Evolutionary conservation across 495 filamentous ascomycete species (phyloP).

Genomic region (Aspergillus avenaceus): DNA sequence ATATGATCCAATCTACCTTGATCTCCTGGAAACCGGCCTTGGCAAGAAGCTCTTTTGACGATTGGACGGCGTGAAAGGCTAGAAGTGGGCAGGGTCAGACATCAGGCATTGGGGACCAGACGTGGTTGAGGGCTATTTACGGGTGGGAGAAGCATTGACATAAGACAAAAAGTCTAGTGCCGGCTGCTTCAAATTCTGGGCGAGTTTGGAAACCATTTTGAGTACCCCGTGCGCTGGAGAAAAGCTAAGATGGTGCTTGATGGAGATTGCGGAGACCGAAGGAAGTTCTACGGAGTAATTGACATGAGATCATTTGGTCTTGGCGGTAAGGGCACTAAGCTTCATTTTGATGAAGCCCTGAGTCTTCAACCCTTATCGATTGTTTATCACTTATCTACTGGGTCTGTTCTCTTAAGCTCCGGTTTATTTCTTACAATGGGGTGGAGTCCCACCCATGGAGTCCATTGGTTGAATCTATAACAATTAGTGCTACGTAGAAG

Average conservation of each 20-base stretch:
- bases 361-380: neutral
- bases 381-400: too few relatives aligned
- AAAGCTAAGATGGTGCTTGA: conserved; percentile 2
- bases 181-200: conserved; percentile 48
- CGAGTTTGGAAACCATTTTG: conserved; percentile 51
- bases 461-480: too few relatives aligned
- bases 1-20: conserved; percentile 45
- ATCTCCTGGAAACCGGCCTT: conserved; percentile 83
- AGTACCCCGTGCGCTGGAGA: conserved; percentile 18
- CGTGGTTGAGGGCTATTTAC: conserved; percentile 48
- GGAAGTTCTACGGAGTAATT: conserved; percentile 1
- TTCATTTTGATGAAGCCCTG: neutral
- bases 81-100: conserved; percentile 17
- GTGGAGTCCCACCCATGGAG: too few relatives aligned
- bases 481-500: too few relatives aligned
- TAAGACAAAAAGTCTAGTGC: conserved; percentile 88
- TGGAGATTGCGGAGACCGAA: conserved; percentile 5
- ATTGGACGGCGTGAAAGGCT: conserved; percentile 95
- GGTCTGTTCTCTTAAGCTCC: too few relatives aligned
- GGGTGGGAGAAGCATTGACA: conserved; percentile 91
- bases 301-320: conserved; percentile 10
- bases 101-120: neutral
- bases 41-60: conserved; percentile 66
- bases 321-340: conserved; percentile 12
- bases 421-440: too few relatives aligned